Percentiles rank a stretch among this genome's conserved stretches.
These are phyloP conservation scores for Verticillium dahliae DNA, from an alignment of 2,329 filamentous ascomycete species.

Conservation along the genomic window DNA sequence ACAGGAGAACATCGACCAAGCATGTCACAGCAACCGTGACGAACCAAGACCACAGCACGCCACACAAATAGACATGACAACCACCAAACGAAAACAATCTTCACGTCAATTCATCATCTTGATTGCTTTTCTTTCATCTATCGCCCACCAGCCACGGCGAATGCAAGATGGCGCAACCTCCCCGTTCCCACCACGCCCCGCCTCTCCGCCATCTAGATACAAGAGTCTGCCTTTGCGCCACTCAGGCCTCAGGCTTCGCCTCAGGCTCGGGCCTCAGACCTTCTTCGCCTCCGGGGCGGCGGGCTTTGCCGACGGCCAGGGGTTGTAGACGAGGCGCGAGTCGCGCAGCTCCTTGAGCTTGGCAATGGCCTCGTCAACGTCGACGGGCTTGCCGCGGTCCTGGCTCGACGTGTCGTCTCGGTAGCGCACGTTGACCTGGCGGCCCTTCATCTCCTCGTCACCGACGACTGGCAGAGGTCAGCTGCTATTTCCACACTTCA, in stretches of 20 bases:
- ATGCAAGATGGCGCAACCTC: background rate
- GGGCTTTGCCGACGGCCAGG: constrained; percentile 12
- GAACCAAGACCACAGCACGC: too few relatives aligned
- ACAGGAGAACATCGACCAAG: too few relatives aligned
- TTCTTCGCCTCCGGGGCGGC: constrained; percentile 13
- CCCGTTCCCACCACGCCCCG: background rate
- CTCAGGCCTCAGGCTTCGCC: too few relatives aligned
- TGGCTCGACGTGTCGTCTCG: constrained; percentile 57
- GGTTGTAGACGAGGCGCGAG: constrained; percentile 32
- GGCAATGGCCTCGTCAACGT: constrained; percentile 48
- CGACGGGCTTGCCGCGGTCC: constrained; percentile 52
- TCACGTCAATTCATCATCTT: constrained; percentile 6
- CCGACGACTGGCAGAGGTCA: constrained; percentile 43
- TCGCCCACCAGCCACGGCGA: background rate
- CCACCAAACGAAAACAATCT: constrained; percentile 1
- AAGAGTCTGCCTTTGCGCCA: background rate
- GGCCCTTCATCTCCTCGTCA: constrained; percentile 52
- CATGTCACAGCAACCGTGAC: too few relatives aligned
- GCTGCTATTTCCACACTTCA: constrained; percentile 3
- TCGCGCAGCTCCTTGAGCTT: constrained; percentile 46
- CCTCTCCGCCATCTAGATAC: background rate
- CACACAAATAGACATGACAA: background rate
- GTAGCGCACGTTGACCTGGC: constrained; percentile 53
- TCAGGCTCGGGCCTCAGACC: background rate
- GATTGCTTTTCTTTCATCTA: background rate